These are phyloP conservation scores for Extremus antarcticus DNA, from an alignment of 495 filamentous ascomycete genomes.

Conservation along the genomic window DNA sequence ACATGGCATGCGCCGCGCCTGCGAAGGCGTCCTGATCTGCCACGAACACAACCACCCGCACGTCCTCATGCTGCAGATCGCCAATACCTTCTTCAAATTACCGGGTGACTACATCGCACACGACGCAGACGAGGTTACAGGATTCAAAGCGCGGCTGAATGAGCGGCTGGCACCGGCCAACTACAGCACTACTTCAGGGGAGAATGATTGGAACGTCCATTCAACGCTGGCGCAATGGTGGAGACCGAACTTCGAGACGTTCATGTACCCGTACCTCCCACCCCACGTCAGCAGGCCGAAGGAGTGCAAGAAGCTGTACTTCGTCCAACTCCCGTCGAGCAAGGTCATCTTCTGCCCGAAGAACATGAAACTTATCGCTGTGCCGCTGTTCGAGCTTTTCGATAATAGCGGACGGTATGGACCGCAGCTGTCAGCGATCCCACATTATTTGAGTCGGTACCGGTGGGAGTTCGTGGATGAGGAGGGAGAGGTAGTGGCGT, in stretches of 20 bases:
- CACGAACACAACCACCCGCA: conserved; percentile 98
- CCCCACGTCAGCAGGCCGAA: conserved; percentile 92
- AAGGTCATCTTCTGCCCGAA: conserved; percentile 97
- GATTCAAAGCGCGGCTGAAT: conserved; percentile 85
- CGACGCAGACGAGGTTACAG: conserved; percentile 81
- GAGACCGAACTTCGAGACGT: conserved; percentile 97
- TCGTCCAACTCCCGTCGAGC: conserved; percentile 83
- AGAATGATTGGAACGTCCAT: conserved; percentile 86
- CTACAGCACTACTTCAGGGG: conserved; percentile 56
- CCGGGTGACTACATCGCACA: conserved; percentile 91
- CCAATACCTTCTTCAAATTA: conserved; percentile 97
- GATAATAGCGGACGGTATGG: conserved; percentile 93
- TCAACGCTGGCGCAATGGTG: conserved; percentile 97
- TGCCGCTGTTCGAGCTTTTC: conserved; percentile 94
- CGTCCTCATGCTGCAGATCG: conserved; percentile 96
- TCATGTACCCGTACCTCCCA: conserved; percentile 98
- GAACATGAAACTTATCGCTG: conserved; percentile 98
- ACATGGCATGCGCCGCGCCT: conserved; percentile 92
- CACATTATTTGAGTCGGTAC: conserved; percentile 83
- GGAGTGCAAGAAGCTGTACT: conserved; percentile 98
- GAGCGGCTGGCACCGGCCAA: conserved; percentile 87
- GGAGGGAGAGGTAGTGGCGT: conserved; percentile 72
- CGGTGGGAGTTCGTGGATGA: conserved; percentile 99
- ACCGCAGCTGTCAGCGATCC: conserved; percentile 90
- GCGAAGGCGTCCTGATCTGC: conserved; percentile 91